Conservation (phyloP, 257 asterid genomes). For the Agastache rugosa region DNA sequence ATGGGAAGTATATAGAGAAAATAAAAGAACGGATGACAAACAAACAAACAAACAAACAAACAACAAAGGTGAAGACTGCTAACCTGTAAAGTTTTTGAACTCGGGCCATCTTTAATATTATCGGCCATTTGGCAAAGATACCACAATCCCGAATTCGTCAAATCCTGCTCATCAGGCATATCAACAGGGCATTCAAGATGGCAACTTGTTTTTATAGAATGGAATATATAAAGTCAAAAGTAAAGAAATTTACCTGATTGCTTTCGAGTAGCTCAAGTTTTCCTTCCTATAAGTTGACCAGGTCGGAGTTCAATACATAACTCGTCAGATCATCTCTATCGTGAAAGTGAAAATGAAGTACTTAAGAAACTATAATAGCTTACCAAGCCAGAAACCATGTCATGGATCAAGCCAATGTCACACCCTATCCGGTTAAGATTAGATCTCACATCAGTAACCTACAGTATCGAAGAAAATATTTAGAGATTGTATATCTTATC, state of each 20-base stretch:
- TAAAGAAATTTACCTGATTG: constrained; percentile 62
- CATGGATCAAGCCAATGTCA: constrained; percentile 65
- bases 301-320: constrained; percentile 30
- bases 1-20: background rate
- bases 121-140: constrained; percentile 82
- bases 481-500: constrained; percentile 25
- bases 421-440: constrained; percentile 74
- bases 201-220: background rate
- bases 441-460: constrained; percentile 70
- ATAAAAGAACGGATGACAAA: background rate
- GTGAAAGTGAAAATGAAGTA: constrained; percentile 5
- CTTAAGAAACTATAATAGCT: constrained; percentile 35
- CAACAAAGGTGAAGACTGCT: constrained; percentile 11
- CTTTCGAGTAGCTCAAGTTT: constrained; percentile 77
- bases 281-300: constrained; percentile 64
- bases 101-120: constrained; percentile 56
- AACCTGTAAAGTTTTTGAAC: constrained; percentile 66
- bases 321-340: background rate
- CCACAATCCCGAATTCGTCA: constrained; percentile 79
- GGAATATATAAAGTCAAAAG: constrained; percentile 9
- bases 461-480: constrained; percentile 38
- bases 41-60: background rate
- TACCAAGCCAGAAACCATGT: constrained; percentile 80
- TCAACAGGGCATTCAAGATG: constrained; percentile 28
- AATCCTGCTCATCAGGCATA: constrained; percentile 50